A percentile compares a stretch with the other conserved stretches of the same genome.
These are phyloP conservation scores for Biscogniauxia sp. DNA, from an alignment of 2,329 filamentous ascomycete species.

Conservation along the genomic window DNA sequence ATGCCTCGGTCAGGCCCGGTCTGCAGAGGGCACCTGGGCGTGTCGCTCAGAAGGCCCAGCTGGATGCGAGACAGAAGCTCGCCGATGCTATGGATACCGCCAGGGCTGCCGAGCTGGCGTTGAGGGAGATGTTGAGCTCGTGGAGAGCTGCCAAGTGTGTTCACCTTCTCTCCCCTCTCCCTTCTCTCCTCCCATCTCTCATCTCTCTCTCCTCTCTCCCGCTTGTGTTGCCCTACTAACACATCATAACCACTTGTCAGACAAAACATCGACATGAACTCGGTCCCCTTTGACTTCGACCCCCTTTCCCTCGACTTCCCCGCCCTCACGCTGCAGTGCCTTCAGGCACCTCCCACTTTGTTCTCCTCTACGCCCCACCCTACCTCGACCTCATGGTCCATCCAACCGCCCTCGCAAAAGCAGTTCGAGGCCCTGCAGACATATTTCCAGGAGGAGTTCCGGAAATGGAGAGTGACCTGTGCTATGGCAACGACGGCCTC, in stretches of 20 bases:
- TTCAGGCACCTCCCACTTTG: slow-evolving; percentile 73
- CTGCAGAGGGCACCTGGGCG: slow-evolving; percentile 46
- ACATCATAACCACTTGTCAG: slow-evolving; percentile 35
- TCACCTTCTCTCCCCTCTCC: slow-evolving; percentile 14
- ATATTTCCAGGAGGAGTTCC: slow-evolving; percentile 66
- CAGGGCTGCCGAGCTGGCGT: slow-evolving; percentile 77
- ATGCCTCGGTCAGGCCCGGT: slow-evolving; percentile 35
- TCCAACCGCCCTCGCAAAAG: slow-evolving; percentile 69
- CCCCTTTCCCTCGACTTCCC: slow-evolving; percentile 84
- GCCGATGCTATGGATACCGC: slow-evolving; percentile 75
- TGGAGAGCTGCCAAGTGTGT: slow-evolving; percentile 73
- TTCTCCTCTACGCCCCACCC: slow-evolving; percentile 79
- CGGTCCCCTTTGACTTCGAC: slow-evolving; percentile 74
- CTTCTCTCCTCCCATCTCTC: slow-evolving; percentile 7
- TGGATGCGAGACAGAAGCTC: slow-evolving; percentile 62
- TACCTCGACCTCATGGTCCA: slow-evolving; percentile 76
- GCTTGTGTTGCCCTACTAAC: slow-evolving; percentile 13
- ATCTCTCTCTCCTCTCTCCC: slow-evolving; percentile 6
- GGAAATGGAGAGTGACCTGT: slow-evolving; percentile 59
- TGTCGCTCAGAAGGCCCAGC: slow-evolving; percentile 56
- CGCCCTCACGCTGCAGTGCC: slow-evolving; percentile 75
- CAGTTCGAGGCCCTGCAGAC: slow-evolving; percentile 71
- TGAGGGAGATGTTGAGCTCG: slow-evolving; percentile 78
- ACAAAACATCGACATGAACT: slow-evolving; percentile 53
- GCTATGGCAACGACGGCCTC: slow-evolving; percentile 48